A percentile compares a stretch with the other conserved stretches of the same genome.
Conservation (phyloP, 768 basidiomycete genomes). For the Lactarius evosmus region DNA sequence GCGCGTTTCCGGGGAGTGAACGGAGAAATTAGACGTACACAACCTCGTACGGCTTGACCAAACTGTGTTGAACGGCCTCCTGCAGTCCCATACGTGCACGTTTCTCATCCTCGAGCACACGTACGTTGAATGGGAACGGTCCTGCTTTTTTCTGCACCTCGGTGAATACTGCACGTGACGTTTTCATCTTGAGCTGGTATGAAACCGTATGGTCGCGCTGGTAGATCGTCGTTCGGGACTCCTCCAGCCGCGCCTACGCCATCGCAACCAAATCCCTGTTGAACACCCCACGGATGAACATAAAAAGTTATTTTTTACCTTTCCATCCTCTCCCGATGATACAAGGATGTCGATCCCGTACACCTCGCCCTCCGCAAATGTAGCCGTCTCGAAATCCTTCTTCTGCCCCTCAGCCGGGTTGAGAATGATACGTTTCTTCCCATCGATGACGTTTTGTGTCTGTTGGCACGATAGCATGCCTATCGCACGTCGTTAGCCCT, state of each 20-base stretch:
- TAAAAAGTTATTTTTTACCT: conserved; percentile 47
- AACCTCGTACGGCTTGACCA: conserved; percentile 94
- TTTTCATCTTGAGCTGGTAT: conserved; percentile 98
- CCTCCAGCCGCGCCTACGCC: conserved; percentile 77
- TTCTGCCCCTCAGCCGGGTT: conserved; percentile 85
- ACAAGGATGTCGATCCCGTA: conserved; percentile 93
- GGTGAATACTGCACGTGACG: conserved; percentile 91
- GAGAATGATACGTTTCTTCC: conserved; percentile 91
- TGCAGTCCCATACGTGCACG: conserved; percentile 91
- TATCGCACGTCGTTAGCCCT: conserved; percentile 34
- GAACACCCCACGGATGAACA: not conserved
- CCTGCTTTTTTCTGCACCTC: conserved; percentile 99
- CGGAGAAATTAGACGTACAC: conserved; percentile 51
- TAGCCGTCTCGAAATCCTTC: conserved; percentile 78
- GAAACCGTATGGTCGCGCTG: conserved; percentile 82
- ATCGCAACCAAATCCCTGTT: conserved; percentile 9
- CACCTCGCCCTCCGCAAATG: conserved; percentile 91
- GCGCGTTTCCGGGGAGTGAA: not conserved
- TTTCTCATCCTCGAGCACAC: conserved; percentile 93
- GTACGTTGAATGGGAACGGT: conserved; percentile 96
- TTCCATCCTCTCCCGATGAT: conserved; percentile 85
- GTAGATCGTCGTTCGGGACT: conserved; percentile 89
- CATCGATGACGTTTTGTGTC: conserved; percentile 90
- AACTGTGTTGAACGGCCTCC: conserved; percentile 92
- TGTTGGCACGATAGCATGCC: conserved; percentile 96